Evolutionary conservation across 192 early-diverging fungal genomes (phyloP).

Genomic region (Mortierella antarctica): DNA sequence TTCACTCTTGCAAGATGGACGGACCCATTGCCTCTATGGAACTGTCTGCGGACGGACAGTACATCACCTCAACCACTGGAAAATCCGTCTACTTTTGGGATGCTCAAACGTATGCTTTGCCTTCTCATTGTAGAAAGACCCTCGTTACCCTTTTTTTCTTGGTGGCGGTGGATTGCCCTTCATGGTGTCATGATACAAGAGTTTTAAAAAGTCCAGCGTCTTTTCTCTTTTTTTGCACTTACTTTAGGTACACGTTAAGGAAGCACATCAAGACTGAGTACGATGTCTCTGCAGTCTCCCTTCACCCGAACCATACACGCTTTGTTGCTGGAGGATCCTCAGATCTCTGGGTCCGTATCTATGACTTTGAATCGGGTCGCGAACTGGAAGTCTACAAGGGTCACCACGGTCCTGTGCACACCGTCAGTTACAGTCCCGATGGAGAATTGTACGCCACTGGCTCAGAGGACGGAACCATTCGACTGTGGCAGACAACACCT

Average conservation of each 20-base stretch:
- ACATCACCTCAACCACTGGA: conserved; percentile 83
- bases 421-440: conserved; percentile 91
- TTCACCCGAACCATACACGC: conserved; percentile 81
- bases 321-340: conserved; percentile 85
- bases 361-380: conserved; percentile 81
- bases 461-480: conserved; percentile 92
- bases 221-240: background rate
- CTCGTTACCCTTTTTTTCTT: background rate
- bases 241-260: conserved; percentile 53
- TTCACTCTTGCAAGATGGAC: conserved; percentile 70
- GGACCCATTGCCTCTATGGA: conserved; percentile 77
- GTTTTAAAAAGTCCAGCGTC: background rate
- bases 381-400: conserved; percentile 90
- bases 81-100: conserved; percentile 81
- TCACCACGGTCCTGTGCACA: conserved; percentile 91
- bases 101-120: conserved; percentile 64
- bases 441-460: conserved; percentile 92
- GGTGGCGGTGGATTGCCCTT: background rate
- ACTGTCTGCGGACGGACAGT: conserved; percentile 78
- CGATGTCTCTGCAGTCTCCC: conserved; percentile 81
- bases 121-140: background rate
- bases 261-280: conserved; percentile 70
- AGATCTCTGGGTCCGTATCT: conserved; percentile 88
- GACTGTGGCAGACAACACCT: conserved; percentile 90
- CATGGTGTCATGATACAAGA: background rate